Base-by-base conservation (phyloP, 192 early-diverging fungal species). In the Obelidium mucronatum region DNA sequence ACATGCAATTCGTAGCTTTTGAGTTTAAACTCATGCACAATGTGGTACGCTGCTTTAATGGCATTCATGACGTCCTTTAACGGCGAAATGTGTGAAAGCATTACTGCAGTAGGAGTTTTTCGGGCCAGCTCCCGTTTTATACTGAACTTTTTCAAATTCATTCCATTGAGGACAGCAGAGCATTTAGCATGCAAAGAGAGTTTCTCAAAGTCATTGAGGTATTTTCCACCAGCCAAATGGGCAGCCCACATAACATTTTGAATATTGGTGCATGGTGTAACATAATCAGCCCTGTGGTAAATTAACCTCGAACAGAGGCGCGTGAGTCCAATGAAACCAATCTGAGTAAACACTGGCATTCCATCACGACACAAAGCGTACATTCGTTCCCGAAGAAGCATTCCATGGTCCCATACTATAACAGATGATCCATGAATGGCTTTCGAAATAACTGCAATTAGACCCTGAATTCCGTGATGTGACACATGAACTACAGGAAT, bases 41-140 rank as follows among this genome's bases (percentile, higher is more conserved):
- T 85, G 73, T 83, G 48, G 36, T 59, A 31, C 17, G 82, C 83
- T 5, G 83, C 83, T 30, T 42, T 60, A 67, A 84, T 84, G 67
- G 83, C 83, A 56, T 84, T 84, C 67, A 78, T 78, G 39, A 84
- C 74, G 53, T 84, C 83, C 35, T 84, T 84, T 2, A 84, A 82
- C 13, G 83, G 83, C 19, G 72, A 76, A 44, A 84, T 84, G 52
- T 84, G 83, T 6, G 83, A 84, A 8, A 84, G 74, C 83, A 84
- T 84, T 17, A 84, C 65, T 13, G 79, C 83, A 36, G 76, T 75
- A 6, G 83, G 83, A 17, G 26, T 52, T 44, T 55, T 31, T 11
- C 40, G 52, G 48, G 83, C 80, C 36, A 65, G 48, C 3, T 62
- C 40, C 3, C 76, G 58, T 35, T 85, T 78, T 26, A 80, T 74